Evolutionary conservation across 1,284 basidiomycete species (phyloP).

Genomic region (Melampsora abietis-canadensis): DNA sequence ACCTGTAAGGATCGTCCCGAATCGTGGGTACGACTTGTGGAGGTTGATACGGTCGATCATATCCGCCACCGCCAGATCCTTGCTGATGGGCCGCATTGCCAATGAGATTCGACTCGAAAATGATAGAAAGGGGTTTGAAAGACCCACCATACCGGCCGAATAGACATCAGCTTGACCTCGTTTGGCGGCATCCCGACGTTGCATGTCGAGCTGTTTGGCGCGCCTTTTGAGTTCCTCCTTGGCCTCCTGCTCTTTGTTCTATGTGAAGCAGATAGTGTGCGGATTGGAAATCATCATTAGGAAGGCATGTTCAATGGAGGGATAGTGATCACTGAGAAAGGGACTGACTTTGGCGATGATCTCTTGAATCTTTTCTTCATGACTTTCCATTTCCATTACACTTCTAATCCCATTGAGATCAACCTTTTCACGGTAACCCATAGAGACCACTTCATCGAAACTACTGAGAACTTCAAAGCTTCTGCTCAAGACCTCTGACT

Average conservation of each 20-base stretch:
- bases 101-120: no score
- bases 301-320: slow-evolving; percentile 7
- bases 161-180: slow-evolving; percentile 57
- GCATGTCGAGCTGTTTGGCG: slow-evolving; percentile 97
- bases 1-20: slow-evolving; percentile 36
- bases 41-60: slow-evolving; percentile 45
- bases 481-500: slow-evolving; percentile 83
- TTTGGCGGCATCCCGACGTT: slow-evolving; percentile 84
- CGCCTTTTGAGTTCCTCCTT: slow-evolving; percentile 98
- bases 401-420: slow-evolving; percentile 86
- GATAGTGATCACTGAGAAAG: neutral
- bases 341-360: slow-evolving; percentile 82
- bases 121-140: slow-evolving; percentile 34
- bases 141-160: slow-evolving; percentile 45
- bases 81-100: neutral
- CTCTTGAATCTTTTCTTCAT: slow-evolving; percentile 99
- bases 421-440: slow-evolving; percentile 92
- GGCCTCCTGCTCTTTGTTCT: slow-evolving; percentile 99
- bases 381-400: slow-evolving; percentile 95
- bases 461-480: slow-evolving; percentile 92
- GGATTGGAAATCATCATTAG: neutral
- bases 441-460: slow-evolving; percentile 92
- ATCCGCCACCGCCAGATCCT: slow-evolving; percentile 42
- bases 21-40: slow-evolving; percentile 31
- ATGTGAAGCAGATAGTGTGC: slow-evolving; percentile 18